Evolutionary conservation across 805 yeast species (phyloP).

Genomic region (Tetrapisispora namnaoensis): DNA sequence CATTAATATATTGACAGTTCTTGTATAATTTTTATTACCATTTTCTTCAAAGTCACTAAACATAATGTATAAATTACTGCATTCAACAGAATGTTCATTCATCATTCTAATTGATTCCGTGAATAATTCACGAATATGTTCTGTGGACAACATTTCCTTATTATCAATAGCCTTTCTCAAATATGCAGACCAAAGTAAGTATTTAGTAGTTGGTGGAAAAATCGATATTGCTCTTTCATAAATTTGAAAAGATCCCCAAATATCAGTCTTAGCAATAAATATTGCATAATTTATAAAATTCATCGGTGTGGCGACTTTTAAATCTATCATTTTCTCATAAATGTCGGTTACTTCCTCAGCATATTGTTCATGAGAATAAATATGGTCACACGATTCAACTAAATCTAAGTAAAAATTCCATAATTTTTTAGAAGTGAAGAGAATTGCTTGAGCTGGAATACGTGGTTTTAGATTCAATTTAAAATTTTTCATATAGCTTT

Average conservation of each 20-base stretch:
- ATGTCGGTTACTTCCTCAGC: constrained; percentile 29
- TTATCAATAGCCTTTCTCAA: constrained; percentile 39
- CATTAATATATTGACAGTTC: constrained; percentile 40
- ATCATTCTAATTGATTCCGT: constrained; percentile 52
- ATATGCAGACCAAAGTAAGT: constrained; percentile 66
- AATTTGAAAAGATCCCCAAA: constrained; percentile 40
- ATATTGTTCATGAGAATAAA: constrained; percentile 2
- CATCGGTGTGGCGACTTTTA: constrained; percentile 61
- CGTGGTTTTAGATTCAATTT: constrained; percentile 1
- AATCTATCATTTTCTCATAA: constrained; percentile 45
- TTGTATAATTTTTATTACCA: constrained; percentile 39
- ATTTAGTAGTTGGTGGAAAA: constrained; percentile 46
- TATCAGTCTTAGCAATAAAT: constrained; percentile 41
- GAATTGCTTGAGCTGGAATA: constrained; percentile 45
- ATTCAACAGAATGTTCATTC: constrained; percentile 33
- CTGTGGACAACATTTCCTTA: constrained; percentile 28
- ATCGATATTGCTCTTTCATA: constrained; percentile 60
- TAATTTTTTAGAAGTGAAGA: constrained; percentile 50
- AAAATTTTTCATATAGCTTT: constrained; percentile 10
- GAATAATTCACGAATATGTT: constrained; percentile 61
- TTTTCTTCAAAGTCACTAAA: constrained; percentile 57
- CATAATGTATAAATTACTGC: constrained; percentile 40
- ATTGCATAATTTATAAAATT: constrained; percentile 57
- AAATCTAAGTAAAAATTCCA: constrained; percentile 73
- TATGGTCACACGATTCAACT: constrained; percentile 42